Conservation (phyloP, 176 grass and related monocot genomes). For the Oryza glumipatula region DNA sequence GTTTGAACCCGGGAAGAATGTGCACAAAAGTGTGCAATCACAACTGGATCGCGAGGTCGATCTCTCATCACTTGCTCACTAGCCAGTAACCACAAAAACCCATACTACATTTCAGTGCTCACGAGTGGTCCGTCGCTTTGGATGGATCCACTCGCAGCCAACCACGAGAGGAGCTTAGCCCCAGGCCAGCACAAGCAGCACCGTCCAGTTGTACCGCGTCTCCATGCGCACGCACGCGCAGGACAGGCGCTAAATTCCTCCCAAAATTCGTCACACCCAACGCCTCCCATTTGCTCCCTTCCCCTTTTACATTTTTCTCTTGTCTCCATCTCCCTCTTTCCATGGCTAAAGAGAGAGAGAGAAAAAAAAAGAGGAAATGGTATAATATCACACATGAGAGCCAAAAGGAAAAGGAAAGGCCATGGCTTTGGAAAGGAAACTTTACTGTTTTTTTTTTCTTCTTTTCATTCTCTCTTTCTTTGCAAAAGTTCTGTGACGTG, state of each 20-base stretch:
- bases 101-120: neutral
- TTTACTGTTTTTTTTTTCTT: neutral
- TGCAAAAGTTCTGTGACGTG: slow-evolving; percentile 22
- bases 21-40: neutral
- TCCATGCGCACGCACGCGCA: neutral
- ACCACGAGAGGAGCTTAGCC: slow-evolving; percentile 7
- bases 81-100: neutral
- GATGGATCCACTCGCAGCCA: slow-evolving; percentile 28
- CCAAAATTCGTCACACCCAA: neutral
- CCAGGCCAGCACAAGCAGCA: neutral
- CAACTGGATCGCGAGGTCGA: neutral
- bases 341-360: neutral
- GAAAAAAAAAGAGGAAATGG: neutral
- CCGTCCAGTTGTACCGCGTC: slow-evolving; percentile 20
- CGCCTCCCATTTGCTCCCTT: neutral
- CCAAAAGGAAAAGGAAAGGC: neutral
- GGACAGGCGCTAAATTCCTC: neutral
- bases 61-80: neutral
- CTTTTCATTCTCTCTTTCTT: neutral
- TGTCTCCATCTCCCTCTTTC: slow-evolving; percentile 6
- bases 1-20: neutral
- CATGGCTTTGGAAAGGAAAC: neutral
- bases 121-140: slow-evolving; percentile 41
- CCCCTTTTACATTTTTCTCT: neutral
- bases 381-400: neutral